Percentiles rank a stretch among this genome's conserved stretches.
phyloP scores from a whole-genome alignment of 2,329 filamentous ascomycete genomes.

The Fusarium domesticum region DNA sequence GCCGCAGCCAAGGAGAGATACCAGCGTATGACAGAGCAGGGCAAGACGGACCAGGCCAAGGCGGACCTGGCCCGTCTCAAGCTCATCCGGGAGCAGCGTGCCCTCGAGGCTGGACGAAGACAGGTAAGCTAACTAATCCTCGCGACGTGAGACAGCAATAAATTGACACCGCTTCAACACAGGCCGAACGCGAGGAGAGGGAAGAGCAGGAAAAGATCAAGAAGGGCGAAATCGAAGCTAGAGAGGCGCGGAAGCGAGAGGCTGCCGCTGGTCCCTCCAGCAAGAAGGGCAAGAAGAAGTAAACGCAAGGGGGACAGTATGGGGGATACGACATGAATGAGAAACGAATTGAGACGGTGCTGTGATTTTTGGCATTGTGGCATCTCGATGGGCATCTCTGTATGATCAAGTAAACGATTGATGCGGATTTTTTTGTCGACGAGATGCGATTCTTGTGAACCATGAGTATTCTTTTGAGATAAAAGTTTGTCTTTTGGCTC shows the following conservation, averaged over 20 bases:
- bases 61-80: constrained; percentile 81
- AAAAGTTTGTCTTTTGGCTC: too few species aligned
- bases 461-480: too few species aligned
- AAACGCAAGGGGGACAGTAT: constrained; percentile 6
- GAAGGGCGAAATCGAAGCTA: constrained; percentile 51
- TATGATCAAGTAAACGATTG: too few species aligned
- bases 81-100: constrained; percentile 81
- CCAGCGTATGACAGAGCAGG: constrained; percentile 85
- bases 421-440: too few species aligned
- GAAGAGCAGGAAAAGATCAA: constrained; percentile 50
- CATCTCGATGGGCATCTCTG: too few species aligned
- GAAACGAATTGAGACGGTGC: constrained; percentile 3
- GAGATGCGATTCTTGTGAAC: too few species aligned
- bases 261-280: constrained; percentile 45
- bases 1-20: constrained; percentile 87
- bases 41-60: constrained; percentile 94
- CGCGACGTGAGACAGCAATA: neutral
- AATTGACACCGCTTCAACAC: constrained; percentile 22
- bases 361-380: neutral
- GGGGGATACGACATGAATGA: neutral
- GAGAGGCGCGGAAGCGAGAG: constrained; percentile 52
- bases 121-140: constrained; percentile 50
- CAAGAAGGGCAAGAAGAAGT: constrained; percentile 51
- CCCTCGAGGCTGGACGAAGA: constrained; percentile 77
- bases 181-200: constrained; percentile 59